phyloP scores from a whole-genome alignment of 208 protist species.

The Trypanosoma platydactyli region DNA sequence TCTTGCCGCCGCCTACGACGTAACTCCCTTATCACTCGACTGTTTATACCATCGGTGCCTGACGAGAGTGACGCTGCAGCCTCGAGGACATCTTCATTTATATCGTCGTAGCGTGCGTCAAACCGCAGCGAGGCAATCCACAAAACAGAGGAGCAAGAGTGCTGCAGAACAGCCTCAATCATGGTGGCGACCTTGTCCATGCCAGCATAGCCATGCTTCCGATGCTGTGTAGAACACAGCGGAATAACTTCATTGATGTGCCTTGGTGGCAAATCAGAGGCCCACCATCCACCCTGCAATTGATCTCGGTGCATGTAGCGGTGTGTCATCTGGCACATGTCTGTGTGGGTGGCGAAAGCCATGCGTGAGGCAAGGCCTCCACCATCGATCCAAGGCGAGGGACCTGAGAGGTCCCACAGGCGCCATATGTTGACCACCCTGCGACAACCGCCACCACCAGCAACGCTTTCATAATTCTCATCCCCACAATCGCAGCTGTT shows the following conservation, averaged over 20 bases:
- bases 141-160: constrained; percentile 29
- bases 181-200: constrained; percentile 16
- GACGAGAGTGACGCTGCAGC: constrained; percentile 16
- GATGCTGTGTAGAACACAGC: constrained; percentile 8
- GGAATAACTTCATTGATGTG: constrained; percentile 25
- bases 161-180: constrained; percentile 26
- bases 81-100: constrained; percentile 37
- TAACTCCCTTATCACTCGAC: constrained; percentile 13
- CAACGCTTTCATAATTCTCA: too few relatives aligned
- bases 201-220: background rate
- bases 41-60: constrained; percentile 14
- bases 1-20: constrained; percentile 30
- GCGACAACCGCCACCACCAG: too few relatives aligned
- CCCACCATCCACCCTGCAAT: constrained; percentile 26
- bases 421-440: constrained; percentile 18
- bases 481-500: too few relatives aligned
- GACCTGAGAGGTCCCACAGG: constrained; percentile 28
- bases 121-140: constrained; percentile 27
- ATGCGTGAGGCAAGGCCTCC: constrained; percentile 5
- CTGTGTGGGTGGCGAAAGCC: constrained; percentile 17
- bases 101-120: constrained; percentile 29
- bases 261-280: constrained; percentile 1
- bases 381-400: constrained; percentile 13
- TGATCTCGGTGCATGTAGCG: constrained; percentile 17
- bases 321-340: constrained; percentile 20